Evolutionary conservation across 2,329 filamentous ascomycete species (phyloP).

Genomic region (Fusarium coicis): DNA sequence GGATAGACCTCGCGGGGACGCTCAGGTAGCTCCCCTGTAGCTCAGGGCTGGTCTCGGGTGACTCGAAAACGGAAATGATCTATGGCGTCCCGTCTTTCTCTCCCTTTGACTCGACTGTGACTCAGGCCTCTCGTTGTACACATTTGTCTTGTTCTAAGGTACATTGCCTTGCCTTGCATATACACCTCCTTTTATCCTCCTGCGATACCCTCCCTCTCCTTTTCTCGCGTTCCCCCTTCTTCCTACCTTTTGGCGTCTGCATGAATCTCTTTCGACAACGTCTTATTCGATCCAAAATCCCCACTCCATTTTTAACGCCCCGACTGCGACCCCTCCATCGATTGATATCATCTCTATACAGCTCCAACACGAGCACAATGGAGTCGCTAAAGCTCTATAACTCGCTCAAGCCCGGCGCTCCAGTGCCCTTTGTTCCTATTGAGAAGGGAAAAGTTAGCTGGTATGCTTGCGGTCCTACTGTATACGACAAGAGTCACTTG

Average conservation of each 20-base stretch:
- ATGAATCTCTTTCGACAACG: slow-evolving; percentile 52
- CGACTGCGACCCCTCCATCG: slow-evolving; percentile 43
- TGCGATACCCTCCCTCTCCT: slow-evolving; percentile 26
- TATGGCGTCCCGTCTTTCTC: slow-evolving; percentile 35
- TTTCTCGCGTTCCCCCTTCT: slow-evolving; percentile 12
- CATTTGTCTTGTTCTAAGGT: slow-evolving; percentile 33
- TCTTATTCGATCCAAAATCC: slow-evolving; percentile 41
- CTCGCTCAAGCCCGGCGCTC: slow-evolving; percentile 76
- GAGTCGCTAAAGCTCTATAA: slow-evolving; percentile 80
- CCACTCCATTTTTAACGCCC: slow-evolving; percentile 42
- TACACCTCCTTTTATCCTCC: slow-evolving; percentile 24
- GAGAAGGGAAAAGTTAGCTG: slow-evolving; percentile 79
- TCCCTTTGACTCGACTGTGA: slow-evolving; percentile 38
- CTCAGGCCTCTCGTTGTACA: slow-evolving; percentile 30
- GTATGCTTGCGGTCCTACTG: slow-evolving; percentile 91
- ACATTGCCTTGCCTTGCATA: slow-evolving; percentile 7
- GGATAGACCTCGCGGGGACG: slow-evolving; percentile 12
- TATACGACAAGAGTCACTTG: slow-evolving; percentile 84
- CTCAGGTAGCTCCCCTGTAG: slow-evolving; percentile 19
- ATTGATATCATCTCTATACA: slow-evolving; percentile 46
- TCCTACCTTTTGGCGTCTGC: slow-evolving; percentile 40
- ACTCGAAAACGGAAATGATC: slow-evolving; percentile 24
- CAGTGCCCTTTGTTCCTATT: slow-evolving; percentile 79
- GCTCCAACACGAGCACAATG: slow-evolving; percentile 51
- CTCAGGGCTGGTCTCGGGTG: slow-evolving; percentile 16